These are phyloP conservation scores for Diatrype stigma DNA, from an alignment of 2,329 filamentous ascomycete species.

Conservation along the genomic window DNA sequence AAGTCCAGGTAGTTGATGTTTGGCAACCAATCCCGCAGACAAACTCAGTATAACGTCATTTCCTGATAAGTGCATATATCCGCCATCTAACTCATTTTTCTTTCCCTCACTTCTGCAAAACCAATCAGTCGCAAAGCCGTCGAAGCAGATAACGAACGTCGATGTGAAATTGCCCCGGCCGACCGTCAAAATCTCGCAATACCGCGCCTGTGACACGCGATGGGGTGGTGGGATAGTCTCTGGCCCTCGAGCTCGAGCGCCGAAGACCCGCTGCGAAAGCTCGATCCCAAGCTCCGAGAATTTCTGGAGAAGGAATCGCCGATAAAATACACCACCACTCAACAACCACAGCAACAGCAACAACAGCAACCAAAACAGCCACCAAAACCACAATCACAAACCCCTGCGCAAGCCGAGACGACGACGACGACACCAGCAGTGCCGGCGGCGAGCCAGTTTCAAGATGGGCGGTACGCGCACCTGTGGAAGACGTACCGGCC, in stretches of 20 bases:
- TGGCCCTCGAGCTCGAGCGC: constrained; percentile 43
- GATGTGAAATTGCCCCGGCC: background rate
- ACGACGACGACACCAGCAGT: constrained; percentile 22
- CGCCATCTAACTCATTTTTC: too few relatives aligned
- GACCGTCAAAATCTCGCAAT: background rate
- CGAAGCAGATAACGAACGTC: background rate
- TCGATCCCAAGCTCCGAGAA: constrained; percentile 79
- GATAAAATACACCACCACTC: constrained; percentile 53
- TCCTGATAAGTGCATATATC: too few relatives aligned
- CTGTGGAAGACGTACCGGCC: constrained; percentile 91
- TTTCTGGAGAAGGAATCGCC: constrained; percentile 82
- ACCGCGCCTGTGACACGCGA: constrained; percentile 24
- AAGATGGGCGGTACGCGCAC: constrained; percentile 67
- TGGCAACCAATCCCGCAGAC: too few relatives aligned
- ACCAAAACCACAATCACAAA: too few relatives aligned
- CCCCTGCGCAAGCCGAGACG: background rate
- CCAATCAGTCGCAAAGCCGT: too few relatives aligned
- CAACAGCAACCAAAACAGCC: constrained; percentile 10
- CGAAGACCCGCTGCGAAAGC: constrained; percentile 65
- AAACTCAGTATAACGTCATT: too few relatives aligned
- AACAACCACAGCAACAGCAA: constrained; percentile 12
- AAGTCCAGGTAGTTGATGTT: too few relatives aligned
- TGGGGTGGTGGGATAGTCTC: constrained; percentile 57
- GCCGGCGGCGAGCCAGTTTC: constrained; percentile 50
- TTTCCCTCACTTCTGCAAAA: too few relatives aligned